Conservation (phyloP, 202 grass and related monocot genomes). For the Eragrostis tef region DNA sequence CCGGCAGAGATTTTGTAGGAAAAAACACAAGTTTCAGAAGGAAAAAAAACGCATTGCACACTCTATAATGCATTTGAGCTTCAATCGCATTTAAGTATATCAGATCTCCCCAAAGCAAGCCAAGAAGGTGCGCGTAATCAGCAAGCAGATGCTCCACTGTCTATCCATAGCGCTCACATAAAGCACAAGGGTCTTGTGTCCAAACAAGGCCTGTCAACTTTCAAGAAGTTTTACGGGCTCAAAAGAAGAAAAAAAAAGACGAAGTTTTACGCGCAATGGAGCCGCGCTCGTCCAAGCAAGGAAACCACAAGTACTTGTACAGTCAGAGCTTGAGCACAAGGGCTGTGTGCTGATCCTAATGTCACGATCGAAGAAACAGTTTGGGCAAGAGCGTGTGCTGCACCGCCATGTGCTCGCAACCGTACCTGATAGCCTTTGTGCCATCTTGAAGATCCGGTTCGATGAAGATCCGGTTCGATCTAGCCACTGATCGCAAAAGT, state of each 20-base stretch:
- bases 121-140: neutral
- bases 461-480: conserved; percentile 18
- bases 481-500: neutral
- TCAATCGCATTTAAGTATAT: neutral
- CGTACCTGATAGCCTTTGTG: neutral
- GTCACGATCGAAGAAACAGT: neutral
- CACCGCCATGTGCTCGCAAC: neutral
- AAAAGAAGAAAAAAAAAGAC: too few species aligned
- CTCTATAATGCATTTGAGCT: neutral
- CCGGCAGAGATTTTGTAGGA: too few species aligned
- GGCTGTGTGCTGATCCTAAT: neutral
- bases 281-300: too few species aligned
- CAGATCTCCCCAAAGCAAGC: neutral
- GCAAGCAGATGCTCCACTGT: neutral
- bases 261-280: too few species aligned
- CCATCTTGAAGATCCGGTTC: conserved; percentile 18
- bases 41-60: too few species aligned
- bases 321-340: neutral
- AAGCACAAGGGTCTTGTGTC: too few species aligned
- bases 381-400: neutral
- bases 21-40: too few species aligned
- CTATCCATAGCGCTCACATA: neutral
- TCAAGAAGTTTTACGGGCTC: too few species aligned
- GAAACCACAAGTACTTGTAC: neutral
- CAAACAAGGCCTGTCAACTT: too few species aligned